Base-by-base conservation (phyloP, 306 rosid genomes). In the Malus sieversii region DNA sequence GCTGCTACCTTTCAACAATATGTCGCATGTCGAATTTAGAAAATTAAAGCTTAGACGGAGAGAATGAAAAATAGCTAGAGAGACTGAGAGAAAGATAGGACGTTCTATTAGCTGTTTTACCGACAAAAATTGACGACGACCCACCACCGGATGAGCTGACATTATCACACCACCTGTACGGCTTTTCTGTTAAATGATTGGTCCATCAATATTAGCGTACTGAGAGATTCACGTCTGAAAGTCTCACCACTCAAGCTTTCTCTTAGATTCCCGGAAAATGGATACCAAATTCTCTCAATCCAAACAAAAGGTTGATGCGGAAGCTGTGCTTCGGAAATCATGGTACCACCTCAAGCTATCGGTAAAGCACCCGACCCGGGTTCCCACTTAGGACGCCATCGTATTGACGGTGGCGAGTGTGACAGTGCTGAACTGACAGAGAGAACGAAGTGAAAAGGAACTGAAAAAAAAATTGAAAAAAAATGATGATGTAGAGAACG, bases 331-430 rank as follows among this genome's bases (percentile, higher is more conserved):
- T 4, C 82, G 90, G 12, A 94, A 86, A 82, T 90, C 98, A 35
- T 94, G 98, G 97, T 92, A 84, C 89, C 96, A 85, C 75, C 72
- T 92, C 5, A 79, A 97, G 75, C 82, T 92, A 18, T 90, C 97
- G 5, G 95, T 92, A 2, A 74, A 96, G 2, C 79, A 92, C 48
- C 93, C 93, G 0, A 60, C 81, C 20, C 83, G 97, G 75, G 96
- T 90, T 74, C 90, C 98, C 5, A 92, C 97, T 0, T 92, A 97
- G 98, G 98, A 94, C 29, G 98, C 97, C 44, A 85, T 94, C 73
- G 81, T 94, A 18, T 90, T 94, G 48, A 94, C 98, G 1, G 98
- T 96, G 1, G 93, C 98, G 9, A 92, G 96, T 59, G 7, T 5
- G 38, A 33, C 7, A 33, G 7, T 33, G 38, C 0, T 33, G 38